These are phyloP conservation scores for Sclerotinia borealis DNA, from an alignment of 2,329 filamentous ascomycete genomes.

Conservation along the genomic window DNA sequence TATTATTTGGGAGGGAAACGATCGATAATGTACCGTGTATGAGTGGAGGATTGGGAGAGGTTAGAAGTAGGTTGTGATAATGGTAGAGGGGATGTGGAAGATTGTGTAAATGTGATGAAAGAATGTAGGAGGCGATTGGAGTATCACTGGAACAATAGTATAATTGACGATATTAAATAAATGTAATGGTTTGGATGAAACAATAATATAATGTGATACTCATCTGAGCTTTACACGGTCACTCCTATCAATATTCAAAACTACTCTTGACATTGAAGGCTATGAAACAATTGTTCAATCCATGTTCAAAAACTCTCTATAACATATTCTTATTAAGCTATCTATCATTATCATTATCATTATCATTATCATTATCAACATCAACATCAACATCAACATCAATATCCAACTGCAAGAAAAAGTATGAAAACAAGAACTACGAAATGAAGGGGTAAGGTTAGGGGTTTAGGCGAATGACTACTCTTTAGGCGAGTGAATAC, in stretches of 20 bases:
- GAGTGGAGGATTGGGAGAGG: constrained; percentile 28
- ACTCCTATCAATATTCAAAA: not conserved
- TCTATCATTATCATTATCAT: too few relatives aligned
- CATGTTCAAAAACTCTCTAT: too few relatives aligned
- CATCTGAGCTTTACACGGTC: not conserved
- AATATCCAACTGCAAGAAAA: too few relatives aligned
- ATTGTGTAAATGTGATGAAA: not conserved
- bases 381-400: too few relatives aligned
- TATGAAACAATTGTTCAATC: not conserved
- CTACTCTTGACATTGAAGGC: not conserved
- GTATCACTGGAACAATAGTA: not conserved
- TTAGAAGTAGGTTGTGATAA: constrained; percentile 24
- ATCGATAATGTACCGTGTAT: constrained; percentile 24
- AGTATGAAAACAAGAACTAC: too few relatives aligned
- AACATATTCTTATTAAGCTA: too few relatives aligned
- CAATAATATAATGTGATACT: not conserved
- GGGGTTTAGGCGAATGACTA: too few relatives aligned
- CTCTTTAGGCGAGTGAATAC: too few relatives aligned
- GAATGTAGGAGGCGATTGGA: not conserved
- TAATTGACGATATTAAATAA: not conserved
- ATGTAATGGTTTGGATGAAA: not conserved
- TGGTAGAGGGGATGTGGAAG: not conserved
- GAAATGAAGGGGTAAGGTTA: too few relatives aligned
- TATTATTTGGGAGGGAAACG: constrained; percentile 21
- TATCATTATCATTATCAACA: too few relatives aligned